A percentile compares a stretch with the other conserved stretches of the same genome.
These are phyloP conservation scores for Crucihimalaya himalaica DNA, from an alignment of 345 rosid species.

Conservation along the genomic window DNA sequence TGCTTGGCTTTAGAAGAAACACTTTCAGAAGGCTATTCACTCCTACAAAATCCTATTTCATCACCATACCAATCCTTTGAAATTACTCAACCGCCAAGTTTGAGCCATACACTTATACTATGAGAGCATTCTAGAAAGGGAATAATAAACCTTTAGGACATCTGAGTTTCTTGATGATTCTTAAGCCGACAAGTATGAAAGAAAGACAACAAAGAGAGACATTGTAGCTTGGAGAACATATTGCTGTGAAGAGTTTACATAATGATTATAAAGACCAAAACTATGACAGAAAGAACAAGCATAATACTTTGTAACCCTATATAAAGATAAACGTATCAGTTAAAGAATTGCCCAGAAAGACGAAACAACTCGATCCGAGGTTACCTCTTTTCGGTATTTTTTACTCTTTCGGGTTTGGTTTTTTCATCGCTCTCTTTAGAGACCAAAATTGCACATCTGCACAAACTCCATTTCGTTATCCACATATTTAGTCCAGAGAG, in stretches of 20 bases:
- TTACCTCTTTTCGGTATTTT: constrained; percentile 31
- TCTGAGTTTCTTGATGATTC: constrained; percentile 9
- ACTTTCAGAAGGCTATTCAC: background rate
- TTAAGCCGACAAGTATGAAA: constrained; percentile 16
- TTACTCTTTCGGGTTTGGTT: constrained; percentile 17
- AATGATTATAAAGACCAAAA: constrained; percentile 4
- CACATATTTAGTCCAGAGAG: constrained; percentile 85
- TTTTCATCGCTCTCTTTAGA: constrained; percentile 42
- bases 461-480: constrained; percentile 79
- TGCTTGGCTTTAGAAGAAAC: too few species aligned
- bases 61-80: constrained; percentile 12
- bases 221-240: constrained; percentile 9
- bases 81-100: background rate
- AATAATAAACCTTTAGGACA: constrained; percentile 9
- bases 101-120: background rate
- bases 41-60: background rate
- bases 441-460: constrained; percentile 86
- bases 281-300: constrained; percentile 29
- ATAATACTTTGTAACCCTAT: constrained; percentile 35
- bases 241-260: constrained; percentile 34
- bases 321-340: constrained; percentile 37
- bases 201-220: constrained; percentile 29
- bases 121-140: background rate
- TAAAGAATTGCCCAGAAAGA: constrained; percentile 33
- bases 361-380: constrained; percentile 17